Conservation (phyloP, 495 filamentous ascomycete species). For the Letharia lupina region DNA sequence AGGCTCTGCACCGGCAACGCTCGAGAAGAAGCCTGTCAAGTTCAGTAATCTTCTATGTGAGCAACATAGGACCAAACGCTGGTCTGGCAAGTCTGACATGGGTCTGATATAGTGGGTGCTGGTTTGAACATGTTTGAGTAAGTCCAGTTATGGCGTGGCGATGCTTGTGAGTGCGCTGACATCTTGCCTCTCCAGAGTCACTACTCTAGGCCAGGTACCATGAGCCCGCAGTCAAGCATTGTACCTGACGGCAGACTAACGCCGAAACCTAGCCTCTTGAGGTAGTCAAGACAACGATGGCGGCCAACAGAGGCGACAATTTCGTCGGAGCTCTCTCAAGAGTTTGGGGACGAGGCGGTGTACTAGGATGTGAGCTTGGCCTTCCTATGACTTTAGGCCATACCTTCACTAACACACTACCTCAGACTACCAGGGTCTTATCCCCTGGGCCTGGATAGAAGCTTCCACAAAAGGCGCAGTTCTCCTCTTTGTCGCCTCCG, state of each 20-base stretch:
- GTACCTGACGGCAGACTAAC: not conserved
- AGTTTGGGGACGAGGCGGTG: conserved; percentile 91
- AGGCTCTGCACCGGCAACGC: conserved; percentile 47
- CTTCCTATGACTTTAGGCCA: not conserved
- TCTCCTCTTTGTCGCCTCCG: conserved; percentile 96
- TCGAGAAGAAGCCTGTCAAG: conserved; percentile 99
- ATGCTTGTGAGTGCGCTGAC: conserved; percentile 14
- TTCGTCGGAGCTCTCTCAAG: conserved; percentile 71
- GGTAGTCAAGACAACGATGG: conserved; percentile 99
- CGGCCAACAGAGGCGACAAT: conserved; percentile 84
- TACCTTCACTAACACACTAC: conserved; percentile 17
- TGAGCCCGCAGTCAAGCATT: not conserved
- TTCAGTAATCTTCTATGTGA: conserved; percentile 91
- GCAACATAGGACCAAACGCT: conserved; percentile 23
- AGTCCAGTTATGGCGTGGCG: conserved; percentile 31
- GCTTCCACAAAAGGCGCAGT: conserved; percentile 99
- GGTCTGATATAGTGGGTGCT: conserved; percentile 58
- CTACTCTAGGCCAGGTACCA: conserved; percentile 70
- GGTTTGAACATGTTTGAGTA: conserved; percentile 96
- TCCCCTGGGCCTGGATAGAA: conserved; percentile 99
- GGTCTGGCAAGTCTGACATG: conserved; percentile 13
- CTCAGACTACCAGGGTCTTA: conserved; percentile 96
- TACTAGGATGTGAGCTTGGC: conserved; percentile 74
- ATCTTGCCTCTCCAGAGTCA: conserved; percentile 50
- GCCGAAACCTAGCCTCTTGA: conserved; percentile 69